Conservation (phyloP, 371 early-diverging fungal species). For the Rhizopus delemar region DNA sequence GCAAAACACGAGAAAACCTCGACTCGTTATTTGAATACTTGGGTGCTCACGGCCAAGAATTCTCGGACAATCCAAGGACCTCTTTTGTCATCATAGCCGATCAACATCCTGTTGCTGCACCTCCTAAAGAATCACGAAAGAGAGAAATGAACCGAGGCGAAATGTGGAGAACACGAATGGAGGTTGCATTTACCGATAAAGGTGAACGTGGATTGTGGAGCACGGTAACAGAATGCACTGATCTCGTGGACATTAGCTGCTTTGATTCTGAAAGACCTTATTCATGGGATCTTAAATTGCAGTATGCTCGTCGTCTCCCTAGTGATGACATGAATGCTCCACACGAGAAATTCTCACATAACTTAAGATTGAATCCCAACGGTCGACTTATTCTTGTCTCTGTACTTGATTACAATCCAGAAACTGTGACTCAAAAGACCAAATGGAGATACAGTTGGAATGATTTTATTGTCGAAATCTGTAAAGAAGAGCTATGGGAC, state of each 20-base stretch:
- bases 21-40: constrained; percentile 18
- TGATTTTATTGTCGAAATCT: constrained; percentile 40
- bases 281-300: constrained; percentile 46
- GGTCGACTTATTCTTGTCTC: constrained; percentile 31
- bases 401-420: constrained; percentile 27
- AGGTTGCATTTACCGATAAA: constrained; percentile 25
- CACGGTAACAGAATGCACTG: constrained; percentile 33
- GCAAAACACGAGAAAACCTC: constrained; percentile 15
- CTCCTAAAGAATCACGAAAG: constrained; percentile 4
- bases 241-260: constrained; percentile 32
- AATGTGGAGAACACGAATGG: constrained; percentile 22
- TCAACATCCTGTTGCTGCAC: constrained; percentile 22
- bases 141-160: constrained; percentile 13
- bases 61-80: constrained; percentile 29
- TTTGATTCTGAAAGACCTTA: constrained; percentile 40
- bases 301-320: constrained; percentile 35
- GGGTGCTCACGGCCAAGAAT: constrained; percentile 13
- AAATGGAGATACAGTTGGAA: constrained; percentile 44
- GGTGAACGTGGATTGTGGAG: constrained; percentile 33
- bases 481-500: constrained; percentile 48
- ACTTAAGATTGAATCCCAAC: constrained; percentile 15
- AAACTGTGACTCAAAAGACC: constrained; percentile 35
- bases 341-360: constrained; percentile 39
- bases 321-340: constrained; percentile 35
- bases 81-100: constrained; percentile 24